phyloP scores from a whole-genome alignment of 2,329 filamentous ascomycete genomes.

The Ambrosiella cleistominuta region DNA sequence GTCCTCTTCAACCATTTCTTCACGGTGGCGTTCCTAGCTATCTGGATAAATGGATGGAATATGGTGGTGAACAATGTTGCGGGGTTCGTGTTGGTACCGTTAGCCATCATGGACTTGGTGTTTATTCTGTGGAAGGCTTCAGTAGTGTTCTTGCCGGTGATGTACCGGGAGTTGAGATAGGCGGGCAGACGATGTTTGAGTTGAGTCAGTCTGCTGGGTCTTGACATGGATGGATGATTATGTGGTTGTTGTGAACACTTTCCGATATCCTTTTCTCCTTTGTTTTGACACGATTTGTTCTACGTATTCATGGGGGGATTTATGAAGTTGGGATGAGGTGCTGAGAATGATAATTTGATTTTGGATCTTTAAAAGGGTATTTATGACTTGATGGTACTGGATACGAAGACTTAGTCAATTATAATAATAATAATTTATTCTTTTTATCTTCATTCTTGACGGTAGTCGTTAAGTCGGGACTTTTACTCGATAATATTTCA shows the following conservation, averaged over 20 bases:
- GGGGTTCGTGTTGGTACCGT: slow-evolving; percentile 40
- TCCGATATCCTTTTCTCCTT: neutral
- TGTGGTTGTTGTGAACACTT: too few relatives aligned
- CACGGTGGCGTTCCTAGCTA: slow-evolving; percentile 70
- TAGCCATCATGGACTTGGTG: slow-evolving; percentile 46
- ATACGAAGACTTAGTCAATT: too few relatives aligned
- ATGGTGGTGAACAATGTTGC: slow-evolving; percentile 27
- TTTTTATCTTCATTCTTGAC: too few relatives aligned
- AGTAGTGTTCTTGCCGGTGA: slow-evolving; percentile 66
- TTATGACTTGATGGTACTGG: too few relatives aligned
- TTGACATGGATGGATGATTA: too few relatives aligned
- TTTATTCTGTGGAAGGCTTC: slow-evolving; percentile 66
- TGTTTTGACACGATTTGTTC: neutral
- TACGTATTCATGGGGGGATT: too few relatives aligned
- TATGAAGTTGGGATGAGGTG: too few relatives aligned
- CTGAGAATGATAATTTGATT: too few relatives aligned
- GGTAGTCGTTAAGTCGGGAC: too few relatives aligned
- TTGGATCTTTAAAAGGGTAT: too few relatives aligned
- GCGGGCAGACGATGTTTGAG: neutral
- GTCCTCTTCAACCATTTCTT: slow-evolving; percentile 89
- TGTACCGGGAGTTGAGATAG: slow-evolving; percentile 44
- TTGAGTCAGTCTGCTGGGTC: too few relatives aligned
- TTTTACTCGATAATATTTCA: neutral
- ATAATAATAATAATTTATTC: too few relatives aligned
- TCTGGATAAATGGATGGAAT: slow-evolving; percentile 43